Conservation (phyloP, 2,329 filamentous ascomycete species). For the Alternaria viburni region DNA sequence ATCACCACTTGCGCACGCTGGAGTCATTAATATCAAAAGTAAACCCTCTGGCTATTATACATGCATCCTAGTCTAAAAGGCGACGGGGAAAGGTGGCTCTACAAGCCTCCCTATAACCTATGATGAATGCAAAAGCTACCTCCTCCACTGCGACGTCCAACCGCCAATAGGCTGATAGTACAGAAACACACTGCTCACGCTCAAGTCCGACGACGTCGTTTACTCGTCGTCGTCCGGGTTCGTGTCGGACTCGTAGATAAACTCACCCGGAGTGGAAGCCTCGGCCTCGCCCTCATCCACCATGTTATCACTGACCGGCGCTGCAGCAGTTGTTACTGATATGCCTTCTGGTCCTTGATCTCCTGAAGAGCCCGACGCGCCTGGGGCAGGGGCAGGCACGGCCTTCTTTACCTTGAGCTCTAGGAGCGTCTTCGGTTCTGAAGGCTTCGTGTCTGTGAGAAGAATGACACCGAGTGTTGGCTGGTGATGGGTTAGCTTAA, state of each 20-base stretch:
- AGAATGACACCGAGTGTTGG: constrained; percentile 93
- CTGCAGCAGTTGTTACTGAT: constrained; percentile 76
- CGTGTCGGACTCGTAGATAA: constrained; percentile 78
- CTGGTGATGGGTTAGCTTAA: constrained; percentile 54
- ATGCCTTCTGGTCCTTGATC: constrained; percentile 53
- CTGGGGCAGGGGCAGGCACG: constrained; percentile 54
- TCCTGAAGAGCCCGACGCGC: constrained; percentile 47
- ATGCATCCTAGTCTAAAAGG: constrained; percentile 32
- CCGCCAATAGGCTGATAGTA: constrained; percentile 33
- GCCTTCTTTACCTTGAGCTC: constrained; percentile 92
- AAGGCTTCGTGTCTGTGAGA: constrained; percentile 82
- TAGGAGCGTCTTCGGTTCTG: constrained; percentile 78
- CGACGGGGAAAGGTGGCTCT: constrained; percentile 35
- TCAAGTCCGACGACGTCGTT: constrained; percentile 4
- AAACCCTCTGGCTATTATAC: constrained; percentile 34
- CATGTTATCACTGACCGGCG: constrained; percentile 65
- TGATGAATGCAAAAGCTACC: constrained; percentile 30
- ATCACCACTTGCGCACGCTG: background rate
- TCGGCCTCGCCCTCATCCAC: constrained; percentile 86
- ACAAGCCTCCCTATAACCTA: constrained; percentile 29
- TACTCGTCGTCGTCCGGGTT: constrained; percentile 54
- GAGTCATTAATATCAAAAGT: constrained; percentile 15
- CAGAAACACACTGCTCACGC: constrained; percentile 22
- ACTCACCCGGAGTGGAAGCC: constrained; percentile 71
- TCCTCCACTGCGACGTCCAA: constrained; percentile 5